Evolutionary conservation across 148 eudicot species (phyloP).

Genomic region (Selenicereus undatus): DNA sequence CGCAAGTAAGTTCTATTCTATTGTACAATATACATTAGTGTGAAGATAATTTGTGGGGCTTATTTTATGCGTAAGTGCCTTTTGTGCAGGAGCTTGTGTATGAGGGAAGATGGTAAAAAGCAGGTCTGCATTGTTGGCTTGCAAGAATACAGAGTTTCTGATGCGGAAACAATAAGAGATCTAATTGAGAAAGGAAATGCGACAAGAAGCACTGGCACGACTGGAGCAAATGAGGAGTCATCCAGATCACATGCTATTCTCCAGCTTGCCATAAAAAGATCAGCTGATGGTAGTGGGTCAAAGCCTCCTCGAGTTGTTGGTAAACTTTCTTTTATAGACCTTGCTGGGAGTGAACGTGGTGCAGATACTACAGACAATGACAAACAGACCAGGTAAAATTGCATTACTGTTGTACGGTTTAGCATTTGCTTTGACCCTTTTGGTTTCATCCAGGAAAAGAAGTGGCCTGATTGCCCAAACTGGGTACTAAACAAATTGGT

Average conservation of each 20-base stretch:
- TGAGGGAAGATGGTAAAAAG: conserved; percentile 82
- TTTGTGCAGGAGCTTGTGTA: conserved; percentile 52
- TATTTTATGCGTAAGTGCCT: neutral
- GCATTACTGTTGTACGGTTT: neutral
- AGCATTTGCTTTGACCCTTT: neutral
- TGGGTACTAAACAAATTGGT: too few relatives aligned
- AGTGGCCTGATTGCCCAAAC: too few relatives aligned
- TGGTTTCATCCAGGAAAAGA: neutral
- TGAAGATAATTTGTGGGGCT: neutral
- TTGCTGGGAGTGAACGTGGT: conserved; percentile 91
- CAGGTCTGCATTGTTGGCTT: conserved; percentile 86
- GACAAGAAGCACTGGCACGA: conserved; percentile 76
- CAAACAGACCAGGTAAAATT: conserved; percentile 62
- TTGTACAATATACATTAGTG: conserved; percentile 1
- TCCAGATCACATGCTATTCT: conserved; percentile 86
- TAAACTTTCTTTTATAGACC: conserved; percentile 81
- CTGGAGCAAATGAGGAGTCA: conserved; percentile 88
- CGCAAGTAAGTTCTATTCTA: conserved; percentile 45
- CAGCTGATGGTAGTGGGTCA: conserved; percentile 51
- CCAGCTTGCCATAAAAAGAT: conserved; percentile 65
- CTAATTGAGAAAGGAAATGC: conserved; percentile 71
- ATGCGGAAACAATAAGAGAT: conserved; percentile 51
- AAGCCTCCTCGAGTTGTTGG: conserved; percentile 61
- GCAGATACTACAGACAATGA: conserved; percentile 90
- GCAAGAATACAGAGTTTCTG: conserved; percentile 56